Base-by-base conservation (phyloP, 2,329 filamentous ascomycete genomes). In the Exophiala mesophila region DNA sequence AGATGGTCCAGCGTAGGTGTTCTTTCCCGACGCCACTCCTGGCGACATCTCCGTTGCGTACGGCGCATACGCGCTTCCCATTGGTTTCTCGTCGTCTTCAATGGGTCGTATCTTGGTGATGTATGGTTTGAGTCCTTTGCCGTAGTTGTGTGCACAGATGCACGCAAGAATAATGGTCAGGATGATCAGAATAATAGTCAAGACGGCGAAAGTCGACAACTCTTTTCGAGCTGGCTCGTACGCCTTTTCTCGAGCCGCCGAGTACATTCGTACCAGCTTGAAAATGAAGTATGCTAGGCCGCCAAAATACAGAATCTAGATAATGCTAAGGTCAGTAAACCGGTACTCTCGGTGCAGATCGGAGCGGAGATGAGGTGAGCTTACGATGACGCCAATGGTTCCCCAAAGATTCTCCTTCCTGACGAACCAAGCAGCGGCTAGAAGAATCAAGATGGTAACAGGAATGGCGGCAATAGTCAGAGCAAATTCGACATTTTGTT, bases 261-360 rank as follows among this genome's bases (percentile, higher is more conserved):
- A 80, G 66, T 94, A 98, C 80, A 98, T 98, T 62, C 92, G 86
- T 46, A 92, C 84, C 41, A 98, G 80, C 74, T 98, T 98, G 78
- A 96, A 98, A 61, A 95, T 77, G 72, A 98, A 98, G 71, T 97
- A 98, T 44, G 82, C 87, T 53, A 97, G 77, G 28, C 82, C 90
- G 50, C 84, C 88, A 53, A 95, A 82, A 67, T 94, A 96, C 44
- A 96, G 76, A 39, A 89, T 58, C 72, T 76, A 28, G 26, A 17
- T 16, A 23, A 13, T n/a, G n/a, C n/a, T n/a, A n/a, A n/a, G n/a
- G n/a, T n/a, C n/a, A n/a, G n/a, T n/a, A 35, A 35, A 24, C 45
- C 23, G 45, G 43, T 23, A 29, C 15, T 16, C 2, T 20, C 3
- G 13, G 21, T 29, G 13, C n/a, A 16, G 4, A 13, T 9, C 23